Conservation (phyloP, 2,329 filamentous ascomycete genomes). For the Sarocladium strictum region DNA sequence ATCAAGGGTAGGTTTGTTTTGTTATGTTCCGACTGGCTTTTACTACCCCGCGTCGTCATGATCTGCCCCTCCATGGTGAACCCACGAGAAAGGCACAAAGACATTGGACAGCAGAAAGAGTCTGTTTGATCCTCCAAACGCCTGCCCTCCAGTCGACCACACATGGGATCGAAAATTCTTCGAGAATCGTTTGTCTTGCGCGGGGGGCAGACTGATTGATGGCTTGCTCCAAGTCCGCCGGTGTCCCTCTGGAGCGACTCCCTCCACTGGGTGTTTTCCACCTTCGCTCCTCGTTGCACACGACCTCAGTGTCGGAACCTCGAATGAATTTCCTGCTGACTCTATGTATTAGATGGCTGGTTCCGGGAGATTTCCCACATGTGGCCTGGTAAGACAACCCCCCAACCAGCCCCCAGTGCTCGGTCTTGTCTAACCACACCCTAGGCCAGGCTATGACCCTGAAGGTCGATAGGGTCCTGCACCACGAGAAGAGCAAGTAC, state of each 20-base stretch:
- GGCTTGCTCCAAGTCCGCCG: too few relatives aligned
- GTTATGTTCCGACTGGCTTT: conserved; percentile 5
- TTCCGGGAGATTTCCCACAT: conserved; percentile 98
- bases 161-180: too few relatives aligned
- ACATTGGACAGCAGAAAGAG: neutral
- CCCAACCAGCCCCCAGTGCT: neutral
- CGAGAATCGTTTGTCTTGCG: too few relatives aligned
- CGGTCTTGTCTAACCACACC: neutral
- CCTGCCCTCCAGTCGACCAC: too few relatives aligned
- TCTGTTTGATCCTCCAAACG: too few relatives aligned
- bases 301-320: too few relatives aligned
- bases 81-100: neutral
- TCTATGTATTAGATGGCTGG: conserved; percentile 78
- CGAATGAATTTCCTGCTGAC: conserved; percentile 10
- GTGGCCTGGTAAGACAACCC: conserved; percentile 65
- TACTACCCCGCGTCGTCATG: conserved; percentile 13
- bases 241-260: too few relatives aligned
- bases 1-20: conserved; percentile 57
- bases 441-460: conserved; percentile 94
- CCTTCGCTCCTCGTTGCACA: too few relatives aligned
- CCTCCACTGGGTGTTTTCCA: too few relatives aligned
- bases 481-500: conserved; percentile 99
- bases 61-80: conserved; percentile 13
- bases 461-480: conserved; percentile 93
- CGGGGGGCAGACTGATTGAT: too few relatives aligned